Evolutionary conservation across 2,329 filamentous ascomycete genomes (phyloP).

Genomic region (Aspergillus awamori): DNA sequence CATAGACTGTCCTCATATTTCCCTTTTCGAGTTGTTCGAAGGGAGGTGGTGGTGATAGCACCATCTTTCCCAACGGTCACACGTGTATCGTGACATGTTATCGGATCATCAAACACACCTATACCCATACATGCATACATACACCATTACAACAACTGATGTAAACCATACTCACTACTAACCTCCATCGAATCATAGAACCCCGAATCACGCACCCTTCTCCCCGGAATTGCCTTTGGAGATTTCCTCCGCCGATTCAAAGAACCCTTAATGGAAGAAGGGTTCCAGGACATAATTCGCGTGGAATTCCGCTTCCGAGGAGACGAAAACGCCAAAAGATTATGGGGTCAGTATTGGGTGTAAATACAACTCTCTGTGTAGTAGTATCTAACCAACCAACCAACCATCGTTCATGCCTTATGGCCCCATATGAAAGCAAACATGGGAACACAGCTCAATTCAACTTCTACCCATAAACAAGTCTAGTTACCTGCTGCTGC

Average conservation of each 20-base stretch:
- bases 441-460: too few species aligned
- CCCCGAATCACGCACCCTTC: conserved; percentile 72
- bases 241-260: conserved; percentile 74
- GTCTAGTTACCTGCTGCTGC: too few species aligned
- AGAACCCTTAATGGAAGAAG: conserved; percentile 72
- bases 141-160: neutral
- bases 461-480: too few species aligned
- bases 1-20: too few species aligned
- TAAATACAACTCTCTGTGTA: neutral
- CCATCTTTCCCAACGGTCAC: neutral
- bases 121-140: neutral
- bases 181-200: conserved; percentile 53
- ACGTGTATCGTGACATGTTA: neutral
- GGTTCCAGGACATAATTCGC: conserved; percentile 77
- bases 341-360: conserved; percentile 80
- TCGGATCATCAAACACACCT: neutral
- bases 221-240: conserved; percentile 80
- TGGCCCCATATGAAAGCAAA: too few species aligned
- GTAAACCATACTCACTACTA: neutral
- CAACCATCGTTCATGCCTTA: too few species aligned
- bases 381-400: too few species aligned
- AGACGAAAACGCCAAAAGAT: conserved; percentile 64
- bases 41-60: neutral
- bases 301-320: conserved; percentile 78
- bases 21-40: too few species aligned